Conservation (phyloP, 768 basidiomycete species). For the Leucosporidium yakuticum region DNA sequence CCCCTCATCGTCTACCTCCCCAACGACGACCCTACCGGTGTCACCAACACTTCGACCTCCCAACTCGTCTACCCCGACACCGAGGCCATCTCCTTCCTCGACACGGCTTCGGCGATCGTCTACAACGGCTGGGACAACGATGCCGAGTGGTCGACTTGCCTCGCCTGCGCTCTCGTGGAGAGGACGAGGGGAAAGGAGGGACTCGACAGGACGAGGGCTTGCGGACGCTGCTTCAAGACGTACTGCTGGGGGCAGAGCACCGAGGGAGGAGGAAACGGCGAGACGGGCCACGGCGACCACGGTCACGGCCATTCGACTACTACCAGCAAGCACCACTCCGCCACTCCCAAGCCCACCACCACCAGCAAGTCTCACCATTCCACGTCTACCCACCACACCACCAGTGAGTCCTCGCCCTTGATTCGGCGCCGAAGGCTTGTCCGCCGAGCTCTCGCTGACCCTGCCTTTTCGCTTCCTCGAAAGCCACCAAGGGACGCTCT, state of each 20-base stretch:
- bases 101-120: slow-evolving; percentile 57
- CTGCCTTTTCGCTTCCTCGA: too few species aligned
- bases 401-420: too few species aligned
- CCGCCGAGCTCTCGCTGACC: too few species aligned
- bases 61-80: slow-evolving; percentile 56
- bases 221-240: background rate
- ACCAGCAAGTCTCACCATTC: too few species aligned
- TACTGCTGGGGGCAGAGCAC: background rate
- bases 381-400: too few species aligned
- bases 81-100: slow-evolving; percentile 55
- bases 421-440: too few species aligned
- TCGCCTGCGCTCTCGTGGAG: slow-evolving; percentile 63
- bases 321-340: too few species aligned
- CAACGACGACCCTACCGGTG: slow-evolving; percentile 52
- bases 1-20: slow-evolving; percentile 56
- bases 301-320: too few species aligned
- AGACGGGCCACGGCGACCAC: too few species aligned
- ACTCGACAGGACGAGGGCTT: background rate
- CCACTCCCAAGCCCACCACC: too few species aligned
- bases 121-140: slow-evolving; percentile 53
- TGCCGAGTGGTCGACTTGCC: slow-evolving; percentile 56
- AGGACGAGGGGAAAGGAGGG: slow-evolving; percentile 42
- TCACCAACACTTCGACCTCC: slow-evolving; percentile 60
- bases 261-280: too few species aligned
- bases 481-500: too few species aligned